Conservation (phyloP, 768 basidiomycete genomes). For the Trametes maxima region DNA sequence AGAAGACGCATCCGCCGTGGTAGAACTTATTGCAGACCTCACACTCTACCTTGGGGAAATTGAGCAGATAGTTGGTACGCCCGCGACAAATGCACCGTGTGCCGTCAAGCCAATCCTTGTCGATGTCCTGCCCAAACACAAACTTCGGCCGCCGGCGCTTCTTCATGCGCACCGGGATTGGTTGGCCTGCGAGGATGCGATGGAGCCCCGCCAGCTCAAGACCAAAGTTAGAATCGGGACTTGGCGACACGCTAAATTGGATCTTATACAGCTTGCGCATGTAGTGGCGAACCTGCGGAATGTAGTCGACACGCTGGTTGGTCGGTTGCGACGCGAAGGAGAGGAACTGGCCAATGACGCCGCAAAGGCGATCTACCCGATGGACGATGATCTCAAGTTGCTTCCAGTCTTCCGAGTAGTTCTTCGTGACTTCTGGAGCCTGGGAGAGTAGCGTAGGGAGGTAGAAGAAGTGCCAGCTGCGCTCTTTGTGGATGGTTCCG, state of each 20-base stretch:
- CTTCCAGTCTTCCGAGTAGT: slow-evolving; percentile 80
- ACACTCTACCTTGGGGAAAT: slow-evolving; percentile 68
- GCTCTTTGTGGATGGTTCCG: slow-evolving; percentile 78
- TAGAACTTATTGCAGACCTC: slow-evolving; percentile 66
- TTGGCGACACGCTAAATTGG: slow-evolving; percentile 85
- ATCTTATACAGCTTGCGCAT: slow-evolving; percentile 91
- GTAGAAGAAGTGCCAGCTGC: slow-evolving; percentile 83
- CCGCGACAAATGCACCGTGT: slow-evolving; percentile 85
- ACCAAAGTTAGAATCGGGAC: slow-evolving; percentile 78
- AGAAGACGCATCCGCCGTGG: slow-evolving; percentile 78
- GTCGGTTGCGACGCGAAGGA: slow-evolving; percentile 67
- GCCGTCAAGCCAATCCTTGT: slow-evolving; percentile 71
- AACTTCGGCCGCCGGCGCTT: slow-evolving; percentile 68
- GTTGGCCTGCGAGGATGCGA: slow-evolving; percentile 74
- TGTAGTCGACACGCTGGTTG: slow-evolving; percentile 76
- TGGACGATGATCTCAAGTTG: slow-evolving; percentile 80
- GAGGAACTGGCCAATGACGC: slow-evolving; percentile 79
- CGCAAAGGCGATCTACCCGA: slow-evolving; percentile 73
- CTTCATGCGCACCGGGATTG: slow-evolving; percentile 47
- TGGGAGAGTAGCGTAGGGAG: slow-evolving; percentile 67
- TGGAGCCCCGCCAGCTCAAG: slow-evolving; percentile 83
- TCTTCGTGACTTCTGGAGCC: slow-evolving; percentile 78
- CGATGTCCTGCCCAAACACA: slow-evolving; percentile 75
- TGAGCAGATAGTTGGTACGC: slow-evolving; percentile 57
- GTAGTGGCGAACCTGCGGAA: slow-evolving; percentile 84